Conservation (phyloP, 2,329 filamentous ascomycete species). For the Chaetomium sp. region DNA sequence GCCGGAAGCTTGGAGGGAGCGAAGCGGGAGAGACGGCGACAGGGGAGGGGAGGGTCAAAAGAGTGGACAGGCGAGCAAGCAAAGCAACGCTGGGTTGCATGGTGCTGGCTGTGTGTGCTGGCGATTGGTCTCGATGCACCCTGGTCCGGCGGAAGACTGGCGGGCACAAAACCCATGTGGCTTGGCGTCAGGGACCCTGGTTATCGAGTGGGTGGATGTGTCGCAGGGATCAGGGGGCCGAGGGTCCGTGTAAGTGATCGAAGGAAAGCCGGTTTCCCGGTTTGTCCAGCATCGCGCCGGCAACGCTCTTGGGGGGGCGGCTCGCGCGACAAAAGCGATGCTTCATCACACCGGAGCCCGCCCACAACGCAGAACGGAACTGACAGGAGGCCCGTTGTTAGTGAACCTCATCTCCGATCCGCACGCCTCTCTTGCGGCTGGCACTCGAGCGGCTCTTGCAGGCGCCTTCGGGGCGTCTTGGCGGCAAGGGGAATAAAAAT, state of each 20-base stretch:
- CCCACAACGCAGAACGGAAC: neutral
- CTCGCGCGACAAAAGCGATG: neutral
- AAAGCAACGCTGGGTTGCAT: conserved; percentile 20
- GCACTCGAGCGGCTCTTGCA: neutral
- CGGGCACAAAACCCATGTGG: conserved; percentile 22
- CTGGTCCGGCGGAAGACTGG: conserved; percentile 16
- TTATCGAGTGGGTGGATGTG: conserved; percentile 17
- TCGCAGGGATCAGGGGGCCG: conserved; percentile 23
- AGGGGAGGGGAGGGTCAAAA: conserved; percentile 30
- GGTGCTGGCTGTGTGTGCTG: conserved; percentile 20
- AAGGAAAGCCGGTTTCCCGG: conserved; percentile 27
- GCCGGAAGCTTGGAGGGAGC: conserved; percentile 15
- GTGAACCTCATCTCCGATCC: conserved; percentile 16
- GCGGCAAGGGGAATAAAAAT: conserved; percentile 28
- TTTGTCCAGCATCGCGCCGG: conserved; percentile 11
- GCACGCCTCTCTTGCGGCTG: conserved; percentile 15
- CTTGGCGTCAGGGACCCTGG: conserved; percentile 26
- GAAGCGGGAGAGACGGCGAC: conserved; percentile 12
- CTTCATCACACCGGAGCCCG: neutral
- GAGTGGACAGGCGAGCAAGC: conserved; percentile 15
- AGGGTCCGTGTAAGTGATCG: conserved; percentile 29
- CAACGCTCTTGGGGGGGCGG: neutral
- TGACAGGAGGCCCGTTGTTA: neutral
- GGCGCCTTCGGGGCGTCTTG: conserved; percentile 9
- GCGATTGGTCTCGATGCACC: conserved; percentile 27